Evolutionary conservation across 2,329 filamentous ascomycete species (phyloP).

Genomic region (Macrophomina phaseolina): DNA sequence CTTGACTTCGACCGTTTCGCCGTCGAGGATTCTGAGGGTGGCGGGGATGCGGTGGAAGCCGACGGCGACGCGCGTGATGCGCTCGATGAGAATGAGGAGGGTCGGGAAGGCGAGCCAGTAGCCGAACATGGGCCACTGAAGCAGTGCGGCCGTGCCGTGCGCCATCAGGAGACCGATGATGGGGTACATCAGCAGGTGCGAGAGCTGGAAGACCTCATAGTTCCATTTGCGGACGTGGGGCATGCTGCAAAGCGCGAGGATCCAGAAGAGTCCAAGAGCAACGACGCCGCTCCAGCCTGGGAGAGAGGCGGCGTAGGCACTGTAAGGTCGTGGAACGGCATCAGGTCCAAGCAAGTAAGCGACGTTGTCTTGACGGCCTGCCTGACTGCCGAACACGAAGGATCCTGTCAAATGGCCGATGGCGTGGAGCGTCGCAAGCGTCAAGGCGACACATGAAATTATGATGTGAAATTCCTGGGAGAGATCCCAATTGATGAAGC

Average conservation of each 20-base stretch:
- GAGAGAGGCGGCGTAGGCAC: conserved; percentile 53
- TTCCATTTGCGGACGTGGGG: conserved; percentile 58
- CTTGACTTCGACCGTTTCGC: conserved; percentile 59
- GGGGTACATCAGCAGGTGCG: conserved; percentile 64
- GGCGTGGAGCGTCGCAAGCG: conserved; percentile 59
- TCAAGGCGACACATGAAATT: conserved; percentile 58
- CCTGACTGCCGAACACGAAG: conserved; percentile 57
- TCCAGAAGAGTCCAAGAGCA: conserved; percentile 57
- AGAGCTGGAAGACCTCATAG: conserved; percentile 64
- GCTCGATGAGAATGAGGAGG: conserved; percentile 57
- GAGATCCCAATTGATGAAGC: conserved; percentile 64
- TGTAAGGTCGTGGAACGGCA: conserved; percentile 52
- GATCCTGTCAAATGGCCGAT: conserved; percentile 61
- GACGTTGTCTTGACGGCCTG: conserved; percentile 52
- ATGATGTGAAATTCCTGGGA: conserved; percentile 62
- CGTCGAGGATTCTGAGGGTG: conserved; percentile 56
- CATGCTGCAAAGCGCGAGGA: conserved; percentile 56
- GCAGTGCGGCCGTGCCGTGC: conserved; percentile 57
- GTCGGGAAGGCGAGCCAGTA: conserved; percentile 63
- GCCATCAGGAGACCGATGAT: conserved; percentile 62
- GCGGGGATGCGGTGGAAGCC: conserved; percentile 59
- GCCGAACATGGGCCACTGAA: conserved; percentile 63
- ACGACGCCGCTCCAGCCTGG: conserved; percentile 60
- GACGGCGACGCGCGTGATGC: conserved; percentile 51
- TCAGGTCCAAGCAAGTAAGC: conserved; percentile 53